phyloP scores from a whole-genome alignment of 164 flowering plant genomes.

The Pachysandra terminalis region DNA sequence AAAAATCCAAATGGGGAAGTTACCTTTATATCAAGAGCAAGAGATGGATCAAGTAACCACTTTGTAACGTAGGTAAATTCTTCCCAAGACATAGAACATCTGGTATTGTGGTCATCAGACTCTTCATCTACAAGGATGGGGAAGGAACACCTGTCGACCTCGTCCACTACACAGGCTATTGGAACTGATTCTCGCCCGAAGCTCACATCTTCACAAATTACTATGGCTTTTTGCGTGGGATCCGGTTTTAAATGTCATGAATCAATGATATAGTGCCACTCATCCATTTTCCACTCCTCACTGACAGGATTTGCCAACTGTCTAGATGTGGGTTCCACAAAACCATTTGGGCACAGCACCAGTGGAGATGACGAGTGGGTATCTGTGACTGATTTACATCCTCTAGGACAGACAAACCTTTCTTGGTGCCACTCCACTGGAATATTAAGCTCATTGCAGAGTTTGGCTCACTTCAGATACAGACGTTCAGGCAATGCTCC shows the following conservation, averaged over 20 bases:
- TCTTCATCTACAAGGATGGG: slow-evolving; percentile 22
- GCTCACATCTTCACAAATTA: slow-evolving; percentile 83
- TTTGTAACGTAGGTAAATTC: slow-evolving; percentile 68
- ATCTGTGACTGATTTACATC: slow-evolving; percentile 48
- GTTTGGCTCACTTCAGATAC: slow-evolving; percentile 84
- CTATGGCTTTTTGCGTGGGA: slow-evolving; percentile 27
- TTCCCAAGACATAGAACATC: slow-evolving; percentile 75
- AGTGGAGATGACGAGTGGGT: slow-evolving; percentile 28
- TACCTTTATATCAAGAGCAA: slow-evolving; percentile 62
- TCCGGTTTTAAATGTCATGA: slow-evolving; percentile 40
- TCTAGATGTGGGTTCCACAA: slow-evolving; percentile 8
- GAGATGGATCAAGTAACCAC: slow-evolving; percentile 60
- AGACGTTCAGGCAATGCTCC: slow-evolving; percentile 70
- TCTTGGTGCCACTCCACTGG: slow-evolving; percentile 78
- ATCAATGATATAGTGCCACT: slow-evolving; percentile 67
- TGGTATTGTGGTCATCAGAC: slow-evolving; percentile 25
- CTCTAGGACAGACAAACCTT: slow-evolving; percentile 75
- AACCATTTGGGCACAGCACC: slow-evolving; percentile 29
- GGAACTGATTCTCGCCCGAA: slow-evolving; percentile 79
- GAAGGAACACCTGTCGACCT: slow-evolving; percentile 40
- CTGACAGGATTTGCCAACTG: slow-evolving; percentile 18
- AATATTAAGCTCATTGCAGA: slow-evolving; percentile 84
- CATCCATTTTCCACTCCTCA: slow-evolving; percentile 72
- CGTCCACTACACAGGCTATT: slow-evolving; percentile 71
- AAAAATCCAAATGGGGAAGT: background rate